These are phyloP conservation scores for Scleroderma bovista DNA, from an alignment of 768 basidiomycete species.

Conservation along the genomic window DNA sequence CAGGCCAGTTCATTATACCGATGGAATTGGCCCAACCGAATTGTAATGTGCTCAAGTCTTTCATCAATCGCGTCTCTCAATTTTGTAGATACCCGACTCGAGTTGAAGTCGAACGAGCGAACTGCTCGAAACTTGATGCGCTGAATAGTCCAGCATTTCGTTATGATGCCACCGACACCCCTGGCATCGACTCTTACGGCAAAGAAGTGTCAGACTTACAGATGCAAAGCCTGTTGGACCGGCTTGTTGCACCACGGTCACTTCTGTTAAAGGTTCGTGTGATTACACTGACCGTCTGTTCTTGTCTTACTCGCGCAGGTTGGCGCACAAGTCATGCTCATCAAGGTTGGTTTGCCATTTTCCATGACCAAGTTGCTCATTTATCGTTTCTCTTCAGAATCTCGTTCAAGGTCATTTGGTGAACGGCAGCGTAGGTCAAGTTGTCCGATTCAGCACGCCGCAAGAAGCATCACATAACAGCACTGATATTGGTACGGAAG, in stretches of 20 bases:
- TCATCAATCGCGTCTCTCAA: constrained; percentile 1
- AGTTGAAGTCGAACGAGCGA: constrained; percentile 67
- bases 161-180: constrained; percentile 42
- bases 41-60: constrained; percentile 45
- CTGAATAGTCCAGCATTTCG: constrained; percentile 34
- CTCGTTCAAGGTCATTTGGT: constrained; percentile 62
- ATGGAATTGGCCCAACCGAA: constrained; percentile 79
- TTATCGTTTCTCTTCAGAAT: constrained; percentile 40
- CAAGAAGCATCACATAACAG: constrained; percentile 36
- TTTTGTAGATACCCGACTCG: constrained; percentile 59
- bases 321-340: constrained; percentile 83
- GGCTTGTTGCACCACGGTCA: constrained; percentile 51
- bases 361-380: neutral
- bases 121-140: constrained; percentile 43
- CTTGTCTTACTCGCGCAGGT: constrained; percentile 34
- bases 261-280: constrained; percentile 45
- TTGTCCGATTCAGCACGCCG: constrained; percentile 41
- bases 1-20: constrained; percentile 54
- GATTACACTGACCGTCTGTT: neutral
- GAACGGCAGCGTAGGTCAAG: constrained; percentile 63
- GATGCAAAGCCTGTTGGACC: constrained; percentile 45
- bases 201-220: constrained; percentile 28
- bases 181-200: constrained; percentile 42
- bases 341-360: constrained; percentile 43
- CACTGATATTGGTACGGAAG: constrained; percentile 34